Conservation (phyloP, 2,329 filamentous ascomycete genomes). For the Paecilomyces variotii region DNA sequence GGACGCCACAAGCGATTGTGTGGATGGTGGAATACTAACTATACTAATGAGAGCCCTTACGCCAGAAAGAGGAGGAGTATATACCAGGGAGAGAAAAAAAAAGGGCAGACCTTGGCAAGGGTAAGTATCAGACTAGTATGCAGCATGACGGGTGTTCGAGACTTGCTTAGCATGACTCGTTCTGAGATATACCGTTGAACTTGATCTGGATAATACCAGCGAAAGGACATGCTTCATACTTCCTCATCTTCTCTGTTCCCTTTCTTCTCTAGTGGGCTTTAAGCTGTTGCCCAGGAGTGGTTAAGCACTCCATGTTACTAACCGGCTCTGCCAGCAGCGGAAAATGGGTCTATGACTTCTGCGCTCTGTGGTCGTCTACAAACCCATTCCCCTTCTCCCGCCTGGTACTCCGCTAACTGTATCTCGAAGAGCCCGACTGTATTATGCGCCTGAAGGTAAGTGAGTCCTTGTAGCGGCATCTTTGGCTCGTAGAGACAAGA, state of each 20-base stretch:
- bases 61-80: neutral
- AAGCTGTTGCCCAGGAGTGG: neutral
- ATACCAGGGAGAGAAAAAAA: neutral
- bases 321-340: neutral
- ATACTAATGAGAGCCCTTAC: neutral
- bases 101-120: neutral
- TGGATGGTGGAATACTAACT: neutral
- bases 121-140: neutral
- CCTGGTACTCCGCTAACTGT: too few relatives aligned
- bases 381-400: too few relatives aligned
- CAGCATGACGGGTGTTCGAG: constrained; percentile 6
- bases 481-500: too few relatives aligned
- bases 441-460: too few relatives aligned
- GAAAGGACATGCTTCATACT: constrained; percentile 12
- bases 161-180: constrained; percentile 4
- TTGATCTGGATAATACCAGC: constrained; percentile 14
- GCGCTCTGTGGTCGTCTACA: neutral
- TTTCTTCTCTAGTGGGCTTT: neutral
- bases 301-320: neutral
- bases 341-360: neutral
- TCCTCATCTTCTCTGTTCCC: neutral
- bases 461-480: too few relatives aligned
- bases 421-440: too few relatives aligned
- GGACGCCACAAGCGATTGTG: neutral
- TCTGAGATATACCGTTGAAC: constrained; percentile 14